phyloP scores from a whole-genome alignment of 257 asterid species.

The Solanum lignicaule region DNA sequence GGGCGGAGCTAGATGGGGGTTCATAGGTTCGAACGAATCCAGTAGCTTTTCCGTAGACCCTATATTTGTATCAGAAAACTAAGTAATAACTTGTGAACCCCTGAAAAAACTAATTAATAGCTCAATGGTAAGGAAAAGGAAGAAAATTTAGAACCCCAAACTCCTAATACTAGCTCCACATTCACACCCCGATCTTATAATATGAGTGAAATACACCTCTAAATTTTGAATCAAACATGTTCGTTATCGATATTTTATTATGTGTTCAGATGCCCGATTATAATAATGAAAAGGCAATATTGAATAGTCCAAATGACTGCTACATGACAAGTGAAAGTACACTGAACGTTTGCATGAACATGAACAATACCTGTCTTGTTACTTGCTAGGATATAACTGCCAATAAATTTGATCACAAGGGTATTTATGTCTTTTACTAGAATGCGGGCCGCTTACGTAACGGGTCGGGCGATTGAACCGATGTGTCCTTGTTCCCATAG shows the following conservation, averaged over 20 bases:
- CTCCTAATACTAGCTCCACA: too few species aligned
- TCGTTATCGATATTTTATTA: background rate
- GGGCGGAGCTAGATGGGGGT: too few species aligned
- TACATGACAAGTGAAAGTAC: background rate
- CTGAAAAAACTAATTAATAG: too few species aligned
- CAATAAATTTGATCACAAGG: background rate
- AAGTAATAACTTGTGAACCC: too few species aligned
- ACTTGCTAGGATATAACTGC: background rate
- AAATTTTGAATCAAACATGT: background rate
- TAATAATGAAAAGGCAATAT: background rate
- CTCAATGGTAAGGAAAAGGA: too few species aligned
- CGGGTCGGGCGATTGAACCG: slow-evolving; percentile 19
- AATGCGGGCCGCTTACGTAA: slow-evolving; percentile 18
- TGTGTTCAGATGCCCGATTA: background rate
- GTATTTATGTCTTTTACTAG: background rate
- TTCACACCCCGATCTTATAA: too few species aligned
- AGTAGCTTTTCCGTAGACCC: too few species aligned
- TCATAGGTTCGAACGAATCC: too few species aligned
- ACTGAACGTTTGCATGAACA: slow-evolving; percentile 4
- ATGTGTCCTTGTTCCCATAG: slow-evolving; percentile 9
- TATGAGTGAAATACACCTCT: too few species aligned
- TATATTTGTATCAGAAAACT: too few species aligned
- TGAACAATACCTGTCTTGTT: background rate
- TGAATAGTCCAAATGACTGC: background rate
- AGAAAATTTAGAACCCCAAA: too few species aligned